Base-by-base conservation (phyloP, 163 green algal genomes). In the Chlorella variabilis region DNA sequence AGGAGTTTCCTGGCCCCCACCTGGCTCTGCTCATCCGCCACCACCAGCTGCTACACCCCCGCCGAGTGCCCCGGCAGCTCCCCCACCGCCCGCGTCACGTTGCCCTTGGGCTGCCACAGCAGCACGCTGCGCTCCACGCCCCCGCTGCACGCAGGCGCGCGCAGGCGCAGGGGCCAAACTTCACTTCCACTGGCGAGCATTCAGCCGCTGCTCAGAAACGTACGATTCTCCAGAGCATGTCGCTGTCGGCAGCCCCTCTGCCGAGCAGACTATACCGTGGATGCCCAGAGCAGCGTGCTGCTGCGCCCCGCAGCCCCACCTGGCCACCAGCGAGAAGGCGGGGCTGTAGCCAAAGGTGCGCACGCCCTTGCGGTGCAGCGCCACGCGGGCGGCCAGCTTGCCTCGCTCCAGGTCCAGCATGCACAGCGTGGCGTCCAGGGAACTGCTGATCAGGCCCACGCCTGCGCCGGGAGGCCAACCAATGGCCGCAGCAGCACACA, bases 41-140 rank as follows among this genome's bases (percentile, higher is more conserved):
- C 77, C 1, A 88, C 86, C 39, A 97, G 75, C 45, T 91, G 78
- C 3, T 78, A 85, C 13, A 97, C 87, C 42, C 86, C 90, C 54
- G 89, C 87, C 29, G 86, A 91, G 85, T 97, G 93, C 15, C 93
- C 93, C 2, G 83, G 85, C 65, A 96, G 89, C 87, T 95, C 91
- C 17, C 93, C 93, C 17, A 97, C 71, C 62, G 48, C 63, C 49
- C 74, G 51, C 23, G 49, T 80, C 33, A 80, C 58, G 58, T 87
- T 88, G 71, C 75, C 84, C 65, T 78, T 84, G 66, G 81, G 87
- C 77, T 97, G 90, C 93, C 93, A 97, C 29, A 97, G 68, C 49
- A 95, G 89, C 54, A 96, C 88, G 80, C 93, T 91, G 25, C 93
- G 87, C 86, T 96, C 93, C 33, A 94, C 79, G 20, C 93, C 93